A percentile compares a stretch with the other conserved stretches of the same genome.
Conservation (phyloP, 108 stramenopile genomes). For the Parietichytrium sp. region DNA sequence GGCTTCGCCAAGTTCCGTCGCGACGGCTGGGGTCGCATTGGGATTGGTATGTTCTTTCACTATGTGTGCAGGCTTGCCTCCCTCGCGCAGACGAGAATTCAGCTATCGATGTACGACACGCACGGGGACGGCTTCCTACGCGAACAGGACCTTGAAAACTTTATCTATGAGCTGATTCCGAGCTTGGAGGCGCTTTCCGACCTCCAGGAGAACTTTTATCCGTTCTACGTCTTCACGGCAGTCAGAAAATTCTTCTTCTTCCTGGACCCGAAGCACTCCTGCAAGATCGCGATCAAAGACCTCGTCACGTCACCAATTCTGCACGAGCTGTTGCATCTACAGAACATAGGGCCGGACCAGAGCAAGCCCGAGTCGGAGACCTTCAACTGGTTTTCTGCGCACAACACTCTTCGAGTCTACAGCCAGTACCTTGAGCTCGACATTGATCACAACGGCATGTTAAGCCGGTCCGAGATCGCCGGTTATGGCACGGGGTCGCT, state of each 20-base stretch:
- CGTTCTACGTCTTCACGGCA: constrained; percentile 65
- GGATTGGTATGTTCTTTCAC: neutral
- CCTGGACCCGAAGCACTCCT: constrained; percentile 52
- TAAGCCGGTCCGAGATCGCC: constrained; percentile 52
- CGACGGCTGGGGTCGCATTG: constrained; percentile 21
- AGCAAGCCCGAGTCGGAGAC: neutral
- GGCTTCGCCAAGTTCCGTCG: constrained; percentile 32
- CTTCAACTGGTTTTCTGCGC: constrained; percentile 56
- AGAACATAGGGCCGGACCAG: neutral
- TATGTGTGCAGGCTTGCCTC: constrained; percentile 15
- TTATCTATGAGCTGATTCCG: constrained; percentile 58
- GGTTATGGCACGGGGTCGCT: constrained; percentile 38
- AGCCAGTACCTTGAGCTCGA: constrained; percentile 60
- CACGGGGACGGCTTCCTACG: constrained; percentile 44
- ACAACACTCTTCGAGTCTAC: constrained; percentile 55
- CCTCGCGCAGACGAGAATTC: constrained; percentile 24
- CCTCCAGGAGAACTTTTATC: constrained; percentile 53
- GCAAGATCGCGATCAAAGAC: constrained; percentile 43
- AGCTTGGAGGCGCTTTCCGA: constrained; percentile 42
- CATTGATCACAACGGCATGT: constrained; percentile 58
- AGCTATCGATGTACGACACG: constrained; percentile 42
- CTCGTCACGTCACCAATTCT: constrained; percentile 50
- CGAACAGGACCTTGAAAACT: constrained; percentile 58
- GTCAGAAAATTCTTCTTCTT: constrained; percentile 64
- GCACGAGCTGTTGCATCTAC: constrained; percentile 41